Conservation (phyloP, 768 basidiomycete genomes). For the Panellus pusillus region DNA sequence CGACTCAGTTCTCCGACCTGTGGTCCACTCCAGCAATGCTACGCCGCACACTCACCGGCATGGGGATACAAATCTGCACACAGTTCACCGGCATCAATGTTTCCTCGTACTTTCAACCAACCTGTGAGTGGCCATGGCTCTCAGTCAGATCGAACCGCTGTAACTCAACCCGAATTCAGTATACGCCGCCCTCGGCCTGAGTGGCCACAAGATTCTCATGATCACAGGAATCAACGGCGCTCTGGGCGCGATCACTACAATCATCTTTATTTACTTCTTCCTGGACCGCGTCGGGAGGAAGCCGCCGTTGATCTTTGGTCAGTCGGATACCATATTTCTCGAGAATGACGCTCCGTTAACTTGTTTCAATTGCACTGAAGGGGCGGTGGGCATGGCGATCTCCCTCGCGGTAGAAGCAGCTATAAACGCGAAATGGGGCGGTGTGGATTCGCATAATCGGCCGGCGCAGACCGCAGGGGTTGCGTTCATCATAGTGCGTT, state of each 20-base stretch:
- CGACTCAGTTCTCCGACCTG: conserved; percentile 37
- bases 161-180: conserved; percentile 46
- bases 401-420: conserved; percentile 48
- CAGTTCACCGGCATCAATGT: conserved; percentile 59
- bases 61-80: conserved; percentile 55
- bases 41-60: conserved; percentile 50
- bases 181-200: conserved; percentile 53
- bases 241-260: conserved; percentile 49
- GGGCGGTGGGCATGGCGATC: conserved; percentile 39
- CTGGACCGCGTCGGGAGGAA: conserved; percentile 49
- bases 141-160: neutral
- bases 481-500: conserved; percentile 39
- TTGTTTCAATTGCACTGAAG: neutral
- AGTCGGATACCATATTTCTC: neutral
- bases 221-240: conserved; percentile 52
- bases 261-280: conserved; percentile 30
- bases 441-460: conserved; percentile 48
- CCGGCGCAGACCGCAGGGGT: conserved; percentile 48
- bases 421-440: conserved; percentile 57
- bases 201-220: conserved; percentile 50
- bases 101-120: conserved; percentile 42
- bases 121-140: neutral
- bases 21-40: conserved; percentile 46
- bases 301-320: conserved; percentile 38
- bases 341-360: neutral